phyloP scores from a whole-genome alignment of 1,139 yeast genomes.

The Saccharomyces pastorianus region DNA sequence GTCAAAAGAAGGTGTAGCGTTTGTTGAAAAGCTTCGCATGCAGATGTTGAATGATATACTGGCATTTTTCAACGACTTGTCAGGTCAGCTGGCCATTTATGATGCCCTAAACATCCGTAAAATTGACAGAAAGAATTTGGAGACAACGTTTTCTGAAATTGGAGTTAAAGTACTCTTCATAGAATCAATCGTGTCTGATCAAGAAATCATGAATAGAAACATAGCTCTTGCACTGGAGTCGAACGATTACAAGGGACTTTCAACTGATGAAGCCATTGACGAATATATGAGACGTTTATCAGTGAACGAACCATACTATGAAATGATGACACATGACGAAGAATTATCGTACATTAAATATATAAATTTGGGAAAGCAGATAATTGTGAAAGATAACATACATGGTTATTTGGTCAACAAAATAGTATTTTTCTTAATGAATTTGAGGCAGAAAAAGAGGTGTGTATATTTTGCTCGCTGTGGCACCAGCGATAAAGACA shows the following conservation, averaged over 20 bases:
- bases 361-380: slow-evolving; percentile 79
- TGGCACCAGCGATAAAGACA: slow-evolving; percentile 45
- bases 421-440: slow-evolving; percentile 84
- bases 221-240: slow-evolving; percentile 81
- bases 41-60: slow-evolving; percentile 65
- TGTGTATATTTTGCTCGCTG: slow-evolving; percentile 67
- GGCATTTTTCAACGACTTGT: slow-evolving; percentile 60
- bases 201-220: slow-evolving; percentile 58
- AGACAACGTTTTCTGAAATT: slow-evolving; percentile 44
- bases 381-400: slow-evolving; percentile 63
- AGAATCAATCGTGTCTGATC: slow-evolving; percentile 79
- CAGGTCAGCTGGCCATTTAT: slow-evolving; percentile 90
- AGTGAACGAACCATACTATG: slow-evolving; percentile 44
- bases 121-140: slow-evolving; percentile 54
- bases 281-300: slow-evolving; percentile 52
- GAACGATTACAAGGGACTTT: slow-evolving; percentile 80
- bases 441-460: slow-evolving; percentile 71
- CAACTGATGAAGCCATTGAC: slow-evolving; percentile 49
- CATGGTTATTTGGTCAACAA: slow-evolving; percentile 84
- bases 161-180: slow-evolving; percentile 77
- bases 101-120: slow-evolving; percentile 89
- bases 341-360: slow-evolving; percentile 14
- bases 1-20: slow-evolving; percentile 43
- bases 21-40: slow-evolving; percentile 53
- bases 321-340: slow-evolving; percentile 18